A percentile compares a stretch with the other conserved stretches of the same genome.
Conservation (phyloP, 1,284 basidiomycete genomes). For the Ceratobasidium sp. region DNA sequence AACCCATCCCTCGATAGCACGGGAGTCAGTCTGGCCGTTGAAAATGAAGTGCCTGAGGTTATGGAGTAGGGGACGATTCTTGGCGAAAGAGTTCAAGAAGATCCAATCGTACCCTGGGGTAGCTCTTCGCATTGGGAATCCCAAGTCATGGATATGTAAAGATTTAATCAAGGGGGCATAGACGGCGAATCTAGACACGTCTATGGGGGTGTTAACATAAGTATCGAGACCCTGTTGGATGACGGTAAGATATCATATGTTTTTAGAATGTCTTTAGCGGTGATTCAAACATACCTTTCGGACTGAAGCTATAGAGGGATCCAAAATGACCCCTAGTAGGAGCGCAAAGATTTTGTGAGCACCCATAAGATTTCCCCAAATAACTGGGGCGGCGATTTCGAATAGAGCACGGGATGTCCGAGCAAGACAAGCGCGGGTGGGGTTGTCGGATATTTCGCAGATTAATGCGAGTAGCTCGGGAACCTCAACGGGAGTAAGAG, state of each 20-base stretch:
- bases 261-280: background rate
- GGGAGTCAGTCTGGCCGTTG: background rate
- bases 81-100: background rate
- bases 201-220: background rate
- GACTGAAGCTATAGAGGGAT: background rate
- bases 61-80: background rate
- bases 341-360: background rate
- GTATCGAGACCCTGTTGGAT: too few species aligned
- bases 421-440: background rate
- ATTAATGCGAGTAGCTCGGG: conserved; percentile 7
- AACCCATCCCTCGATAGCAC: background rate
- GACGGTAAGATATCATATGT: too few species aligned
- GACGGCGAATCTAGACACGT: background rate
- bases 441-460: background rate
- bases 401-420: background rate
- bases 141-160: background rate
- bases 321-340: background rate
- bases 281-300: background rate
- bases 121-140: too few species aligned
- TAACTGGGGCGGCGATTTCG: background rate
- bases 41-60: background rate
- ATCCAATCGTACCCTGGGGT: background rate
- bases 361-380: conserved; percentile 9
- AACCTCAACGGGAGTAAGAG: background rate
- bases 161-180: background rate